A percentile compares a stretch with the other conserved stretches of the same genome.
These are phyloP conservation scores for Termitomyces sp. DNA, from an alignment of 768 basidiomycete species.

Conservation along the genomic window DNA sequence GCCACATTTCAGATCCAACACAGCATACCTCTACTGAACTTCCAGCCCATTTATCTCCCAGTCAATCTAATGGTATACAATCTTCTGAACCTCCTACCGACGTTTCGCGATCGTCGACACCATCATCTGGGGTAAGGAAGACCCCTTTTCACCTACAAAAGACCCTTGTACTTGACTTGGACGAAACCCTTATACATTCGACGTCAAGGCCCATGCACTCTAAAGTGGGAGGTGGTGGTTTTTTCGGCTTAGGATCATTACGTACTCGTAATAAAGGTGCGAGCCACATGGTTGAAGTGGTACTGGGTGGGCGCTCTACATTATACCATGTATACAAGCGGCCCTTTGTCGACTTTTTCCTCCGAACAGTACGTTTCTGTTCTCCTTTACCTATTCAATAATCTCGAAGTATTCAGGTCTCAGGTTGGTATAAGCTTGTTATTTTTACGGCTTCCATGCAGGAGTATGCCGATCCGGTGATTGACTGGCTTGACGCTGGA, in stretches of 20 bases:
- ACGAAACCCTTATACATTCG: constrained; percentile 98
- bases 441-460: constrained; percentile 99
- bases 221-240: constrained; percentile 42
- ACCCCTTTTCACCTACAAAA: constrained; percentile 81
- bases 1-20: constrained; percentile 7
- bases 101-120: constrained; percentile 41
- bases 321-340: constrained; percentile 98
- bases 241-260: constrained; percentile 53
- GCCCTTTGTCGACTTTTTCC: constrained; percentile 93
- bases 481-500: constrained; percentile 97
- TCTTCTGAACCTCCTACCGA: constrained; percentile 17
- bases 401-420: constrained; percentile 58
- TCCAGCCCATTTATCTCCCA: constrained; percentile 10
- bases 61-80: constrained; percentile 6
- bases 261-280: constrained; percentile 58
- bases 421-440: constrained; percentile 96
- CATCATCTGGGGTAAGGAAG: constrained; percentile 44
- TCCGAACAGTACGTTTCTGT: constrained; percentile 64
- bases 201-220: constrained; percentile 73
- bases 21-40: constrained; percentile 5
- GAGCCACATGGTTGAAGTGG: constrained; percentile 90
- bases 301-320: constrained; percentile 81
- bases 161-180: constrained; percentile 94
- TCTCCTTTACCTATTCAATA: background rate
- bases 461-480: constrained; percentile 99